Percentiles rank a stretch among this genome's conserved stretches.
phyloP scores from a whole-genome alignment of 2,329 filamentous ascomycete genomes.

The Endothia cerciana region DNA sequence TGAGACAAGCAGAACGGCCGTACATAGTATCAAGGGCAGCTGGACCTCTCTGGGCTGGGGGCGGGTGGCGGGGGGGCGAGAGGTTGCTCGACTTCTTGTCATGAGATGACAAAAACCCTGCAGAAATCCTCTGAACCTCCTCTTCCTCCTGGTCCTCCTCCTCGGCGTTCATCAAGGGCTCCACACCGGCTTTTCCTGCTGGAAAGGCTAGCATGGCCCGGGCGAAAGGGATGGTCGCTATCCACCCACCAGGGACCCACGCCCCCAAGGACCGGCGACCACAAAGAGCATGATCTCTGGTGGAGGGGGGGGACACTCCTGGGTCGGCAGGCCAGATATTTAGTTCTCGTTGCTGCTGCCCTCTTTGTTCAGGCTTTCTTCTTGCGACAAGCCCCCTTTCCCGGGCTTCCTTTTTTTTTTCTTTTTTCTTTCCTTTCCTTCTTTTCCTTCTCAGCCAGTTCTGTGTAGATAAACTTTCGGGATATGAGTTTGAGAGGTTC shows the following conservation, averaged over 20 bases:
- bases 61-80: too few species aligned
- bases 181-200: neutral
- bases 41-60: neutral
- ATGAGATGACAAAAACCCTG: neutral
- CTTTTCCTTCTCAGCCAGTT: neutral
- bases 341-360: too few species aligned
- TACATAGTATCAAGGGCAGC: neutral
- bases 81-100: too few species aligned
- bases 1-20: neutral
- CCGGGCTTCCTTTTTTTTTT: neutral
- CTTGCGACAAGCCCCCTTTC: too few species aligned
- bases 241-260: neutral
- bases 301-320: too few species aligned
- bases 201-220: neutral
- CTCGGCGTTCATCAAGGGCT: neutral
- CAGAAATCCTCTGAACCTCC: too few species aligned
- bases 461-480: neutral
- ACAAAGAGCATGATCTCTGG: too few species aligned
- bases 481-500: neutral
- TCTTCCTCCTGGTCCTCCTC: conserved; percentile 6
- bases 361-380: too few species aligned
- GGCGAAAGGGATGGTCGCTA: neutral
- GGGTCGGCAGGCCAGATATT: too few species aligned
- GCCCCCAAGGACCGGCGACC: neutral
- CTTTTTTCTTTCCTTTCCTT: neutral